phyloP scores from a whole-genome alignment of 371 early-diverging fungal genomes.

The Apophysomyces trapeziformis region DNA sequence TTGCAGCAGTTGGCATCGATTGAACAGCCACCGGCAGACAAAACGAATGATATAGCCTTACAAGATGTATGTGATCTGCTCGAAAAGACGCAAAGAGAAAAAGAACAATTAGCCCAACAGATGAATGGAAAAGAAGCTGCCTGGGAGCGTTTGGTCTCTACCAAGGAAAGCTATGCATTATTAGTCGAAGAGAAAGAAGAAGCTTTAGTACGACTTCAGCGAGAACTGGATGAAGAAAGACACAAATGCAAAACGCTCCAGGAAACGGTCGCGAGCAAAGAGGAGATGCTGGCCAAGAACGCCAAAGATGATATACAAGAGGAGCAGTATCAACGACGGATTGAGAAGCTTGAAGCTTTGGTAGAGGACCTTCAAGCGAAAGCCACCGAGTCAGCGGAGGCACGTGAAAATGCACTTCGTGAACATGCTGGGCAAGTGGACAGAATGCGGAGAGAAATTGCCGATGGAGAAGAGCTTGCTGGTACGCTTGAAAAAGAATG shows the following conservation, averaged over 20 bases:
- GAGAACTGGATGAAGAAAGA: slow-evolving; percentile 20
- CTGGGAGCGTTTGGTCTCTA: slow-evolving; percentile 42
- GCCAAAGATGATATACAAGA: slow-evolving; percentile 17
- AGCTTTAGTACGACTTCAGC: slow-evolving; percentile 31
- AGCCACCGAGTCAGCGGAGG: slow-evolving; percentile 18
- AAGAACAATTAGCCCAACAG: slow-evolving; percentile 24
- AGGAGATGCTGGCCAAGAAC: slow-evolving; percentile 16
- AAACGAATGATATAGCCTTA: slow-evolving; percentile 19
- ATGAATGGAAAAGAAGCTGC: slow-evolving; percentile 47
- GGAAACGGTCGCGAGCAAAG: slow-evolving; percentile 16
- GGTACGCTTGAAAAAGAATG: slow-evolving; percentile 33
- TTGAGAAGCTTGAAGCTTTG: slow-evolving; percentile 26
- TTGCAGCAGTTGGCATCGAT: slow-evolving; percentile 1
- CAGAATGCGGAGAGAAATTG: slow-evolving; percentile 20
- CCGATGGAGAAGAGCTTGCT: slow-evolving; percentile 18
- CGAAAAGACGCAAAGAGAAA: slow-evolving; percentile 38
- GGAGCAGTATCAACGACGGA: slow-evolving; percentile 21
- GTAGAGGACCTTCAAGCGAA: slow-evolving; percentile 22
- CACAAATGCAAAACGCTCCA: slow-evolving; percentile 14
- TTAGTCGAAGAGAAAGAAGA: slow-evolving; percentile 40
- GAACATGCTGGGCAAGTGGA: slow-evolving; percentile 18
- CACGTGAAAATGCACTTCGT: slow-evolving; percentile 8
- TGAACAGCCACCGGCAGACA: neutral
- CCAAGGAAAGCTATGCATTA: slow-evolving; percentile 48
- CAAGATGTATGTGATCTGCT: slow-evolving; percentile 36